These are phyloP conservation scores for Zelopaecilomyces penicillatus DNA, from an alignment of 2,329 filamentous ascomycete genomes.

Conservation along the genomic window DNA sequence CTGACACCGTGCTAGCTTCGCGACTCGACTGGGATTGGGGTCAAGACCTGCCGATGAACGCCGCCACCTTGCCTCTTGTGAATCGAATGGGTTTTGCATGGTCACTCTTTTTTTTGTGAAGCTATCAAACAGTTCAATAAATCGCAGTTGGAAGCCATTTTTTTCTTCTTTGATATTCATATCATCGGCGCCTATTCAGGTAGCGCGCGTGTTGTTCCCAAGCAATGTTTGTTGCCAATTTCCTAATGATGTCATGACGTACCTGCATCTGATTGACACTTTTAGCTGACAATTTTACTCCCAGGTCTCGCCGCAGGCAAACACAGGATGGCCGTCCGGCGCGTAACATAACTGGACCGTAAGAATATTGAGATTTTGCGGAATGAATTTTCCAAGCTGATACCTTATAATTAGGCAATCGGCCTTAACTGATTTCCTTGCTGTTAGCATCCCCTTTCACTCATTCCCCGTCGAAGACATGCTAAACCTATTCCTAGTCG, in stretches of 20 bases:
- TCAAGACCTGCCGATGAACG: slow-evolving; percentile 3
- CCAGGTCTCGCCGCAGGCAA: too few relatives aligned
- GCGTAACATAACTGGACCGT: slow-evolving; percentile 33
- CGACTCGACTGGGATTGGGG: slow-evolving; percentile 15
- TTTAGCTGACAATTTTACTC: too few relatives aligned
- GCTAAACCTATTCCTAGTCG: slow-evolving; percentile 17
- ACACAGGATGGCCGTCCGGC: slow-evolving; percentile 14
- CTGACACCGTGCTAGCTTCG: slow-evolving; percentile 27
- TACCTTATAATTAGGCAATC: slow-evolving; percentile 31
- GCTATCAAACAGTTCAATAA: too few relatives aligned
- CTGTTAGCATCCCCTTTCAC: slow-evolving; percentile 24
- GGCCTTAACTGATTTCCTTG: slow-evolving; percentile 45
- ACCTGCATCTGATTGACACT: too few relatives aligned
- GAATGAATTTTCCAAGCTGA: slow-evolving; percentile 5
- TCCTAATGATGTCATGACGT: too few relatives aligned
- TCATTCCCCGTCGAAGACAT: neutral
- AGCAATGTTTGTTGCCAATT: too few relatives aligned
- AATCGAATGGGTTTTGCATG: too few relatives aligned
- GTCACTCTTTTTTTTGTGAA: neutral
- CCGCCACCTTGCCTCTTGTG: neutral
- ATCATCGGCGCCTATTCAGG: too few relatives aligned
- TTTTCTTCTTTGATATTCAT: too few relatives aligned
- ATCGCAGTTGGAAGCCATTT: too few relatives aligned
- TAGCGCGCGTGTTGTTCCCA: too few relatives aligned
- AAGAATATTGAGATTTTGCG: slow-evolving; percentile 10